Percentiles rank a stretch among this genome's conserved stretches.
These are phyloP conservation scores for Phyllosticta ampelicida DNA, from an alignment of 2,329 filamentous ascomycete genomes.

Conservation along the genomic window DNA sequence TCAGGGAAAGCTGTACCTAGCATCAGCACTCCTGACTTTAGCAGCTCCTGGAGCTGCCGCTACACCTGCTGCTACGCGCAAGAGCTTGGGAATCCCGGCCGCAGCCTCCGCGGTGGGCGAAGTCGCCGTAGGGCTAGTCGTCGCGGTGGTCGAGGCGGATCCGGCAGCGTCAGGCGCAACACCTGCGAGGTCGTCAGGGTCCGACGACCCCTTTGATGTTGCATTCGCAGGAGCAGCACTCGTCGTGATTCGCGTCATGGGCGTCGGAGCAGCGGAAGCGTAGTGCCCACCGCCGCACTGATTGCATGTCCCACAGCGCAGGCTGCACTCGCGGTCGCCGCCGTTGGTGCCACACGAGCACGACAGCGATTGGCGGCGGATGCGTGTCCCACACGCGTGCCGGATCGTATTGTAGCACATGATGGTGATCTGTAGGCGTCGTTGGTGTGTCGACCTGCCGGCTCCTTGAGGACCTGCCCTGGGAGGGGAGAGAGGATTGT, in stretches of 20 bases:
- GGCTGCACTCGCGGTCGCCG: conserved; percentile 8
- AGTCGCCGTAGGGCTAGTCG: not conserved
- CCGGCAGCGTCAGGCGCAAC: conserved; percentile 1
- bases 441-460: not conserved
- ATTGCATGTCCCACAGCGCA: conserved; percentile 5
- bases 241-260: not conserved
- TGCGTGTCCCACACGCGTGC: conserved; percentile 3
- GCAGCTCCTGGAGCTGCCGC: not conserved
- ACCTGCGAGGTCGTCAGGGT: conserved; percentile 2
- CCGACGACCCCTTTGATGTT: not conserved
- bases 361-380: conserved; percentile 6
- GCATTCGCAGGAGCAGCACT: not conserved
- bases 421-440: too few species aligned
- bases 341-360: conserved; percentile 5
- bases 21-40: not conserved
- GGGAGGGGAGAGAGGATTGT: not conserved
- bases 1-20: not conserved
- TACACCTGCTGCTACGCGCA: not conserved
- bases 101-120: not conserved
- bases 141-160: not conserved
- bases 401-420: conserved; percentile 10
- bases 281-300: not conserved
- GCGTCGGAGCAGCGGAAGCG: not conserved
- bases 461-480: not conserved
- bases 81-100: not conserved